phyloP scores from a whole-genome alignment of 371 early-diverging fungal species.

The Massospora cicadina region DNA sequence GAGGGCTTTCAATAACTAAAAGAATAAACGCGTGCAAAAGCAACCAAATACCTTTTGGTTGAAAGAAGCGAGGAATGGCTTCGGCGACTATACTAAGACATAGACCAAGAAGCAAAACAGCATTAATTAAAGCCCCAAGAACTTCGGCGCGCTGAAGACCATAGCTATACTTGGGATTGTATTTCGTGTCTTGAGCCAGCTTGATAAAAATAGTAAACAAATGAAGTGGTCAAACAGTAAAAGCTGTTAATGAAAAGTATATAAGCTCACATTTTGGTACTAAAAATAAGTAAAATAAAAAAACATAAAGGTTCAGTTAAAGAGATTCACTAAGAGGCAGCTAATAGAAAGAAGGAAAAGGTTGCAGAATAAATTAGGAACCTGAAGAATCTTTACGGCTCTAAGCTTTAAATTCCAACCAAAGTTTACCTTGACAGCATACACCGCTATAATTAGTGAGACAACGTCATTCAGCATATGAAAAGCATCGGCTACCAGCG shows the following conservation, averaged over 20 bases:
- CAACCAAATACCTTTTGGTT: conserved; percentile 24
- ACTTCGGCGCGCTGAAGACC: conserved; percentile 87
- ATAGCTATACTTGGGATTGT: conserved; percentile 51
- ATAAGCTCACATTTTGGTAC: too few relatives aligned
- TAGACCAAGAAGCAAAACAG: conserved; percentile 70
- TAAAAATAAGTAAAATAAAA: too few relatives aligned
- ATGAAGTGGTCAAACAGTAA: too few relatives aligned
- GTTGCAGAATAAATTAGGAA: too few relatives aligned
- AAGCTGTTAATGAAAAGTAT: too few relatives aligned
- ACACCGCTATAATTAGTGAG: conserved; percentile 60
- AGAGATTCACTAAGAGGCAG: too few relatives aligned
- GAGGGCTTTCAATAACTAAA: conserved; percentile 44
- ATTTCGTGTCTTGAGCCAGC: conserved; percentile 25
- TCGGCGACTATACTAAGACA: conserved; percentile 77
- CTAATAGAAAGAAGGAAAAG: too few relatives aligned
- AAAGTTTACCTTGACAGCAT: conserved; percentile 52
- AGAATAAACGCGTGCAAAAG: conserved; percentile 2
- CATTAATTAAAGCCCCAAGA: conserved; percentile 79
- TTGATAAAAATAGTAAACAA: too few relatives aligned
- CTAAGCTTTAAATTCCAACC: too few relatives aligned
- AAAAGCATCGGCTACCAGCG: conserved; percentile 83
- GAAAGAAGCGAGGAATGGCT: conserved; percentile 67
- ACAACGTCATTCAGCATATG: conserved; percentile 82
- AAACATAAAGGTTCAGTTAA: too few relatives aligned
- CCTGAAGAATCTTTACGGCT: too few relatives aligned